Base-by-base conservation (phyloP, 768 basidiomycete genomes). In the Scleroderma bovista region DNA sequence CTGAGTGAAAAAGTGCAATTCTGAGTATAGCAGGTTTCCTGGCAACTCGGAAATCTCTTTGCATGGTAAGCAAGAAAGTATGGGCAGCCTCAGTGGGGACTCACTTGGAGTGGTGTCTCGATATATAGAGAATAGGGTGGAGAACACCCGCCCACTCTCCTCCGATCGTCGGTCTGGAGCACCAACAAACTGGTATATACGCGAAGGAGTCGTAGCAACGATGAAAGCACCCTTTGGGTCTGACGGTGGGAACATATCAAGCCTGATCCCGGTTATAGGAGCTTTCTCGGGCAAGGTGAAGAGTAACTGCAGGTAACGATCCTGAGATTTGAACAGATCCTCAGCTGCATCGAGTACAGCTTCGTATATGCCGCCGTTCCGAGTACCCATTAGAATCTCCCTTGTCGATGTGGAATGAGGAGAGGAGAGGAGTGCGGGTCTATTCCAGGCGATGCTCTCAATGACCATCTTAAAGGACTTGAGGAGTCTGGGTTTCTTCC, bases 371-470 rank as follows among this genome's bases (percentile, higher is more conserved):
- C 78, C 79, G 7, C 95, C 95, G 51, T 84, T 88, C 53, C 86
- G 73, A 2, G 84, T 84, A 16, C 94, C 95, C 51, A 99, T 81
- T 12, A 98, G 72, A 56, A 96, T 80, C 71, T 95, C 86, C 49
- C 85, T 72, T 3, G 88, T 92, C 6, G 89, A 88, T 1, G 83
- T 85, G 17, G 82, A 74, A 63, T 85, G 75, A 11, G 83, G 72
- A 0, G 84, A 76, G 8, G 85, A 77, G 34, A 86, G 69, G 41
- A 85, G 62, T 44, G 79, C 76, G 46, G 80, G 62, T 66, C 80
- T 86, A 59, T 92, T 93, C 95, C 95, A 98, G 1, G 90, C 90
- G 36, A 98, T 74, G 54, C 89, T 86, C 65, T 94, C 90, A 56
- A 98, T 86, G 60, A 89, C 76, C 74, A 91, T 84, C 64, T 89